Base-by-base conservation (phyloP, 2,329 filamentous ascomycete genomes). In the Spiromastix sp. region DNA sequence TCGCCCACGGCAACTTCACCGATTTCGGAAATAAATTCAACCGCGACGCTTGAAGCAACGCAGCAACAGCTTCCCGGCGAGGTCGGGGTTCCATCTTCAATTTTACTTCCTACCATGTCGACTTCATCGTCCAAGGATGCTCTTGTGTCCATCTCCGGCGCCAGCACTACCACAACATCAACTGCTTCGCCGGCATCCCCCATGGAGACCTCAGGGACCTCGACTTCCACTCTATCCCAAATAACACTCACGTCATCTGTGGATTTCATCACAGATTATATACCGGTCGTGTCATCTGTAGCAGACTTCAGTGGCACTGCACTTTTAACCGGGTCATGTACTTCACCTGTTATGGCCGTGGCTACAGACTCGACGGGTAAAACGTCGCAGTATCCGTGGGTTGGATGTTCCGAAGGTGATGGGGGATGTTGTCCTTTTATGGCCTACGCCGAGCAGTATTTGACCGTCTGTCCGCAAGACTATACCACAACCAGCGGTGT, bases 391-490 rank as follows among this genome's bases (percentile, higher is more conserved):
- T 49, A 45, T 36, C 42, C 42, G 8, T 45, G 38, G 42, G 22
- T 45, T 13, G 39, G 40, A 12, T 49, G 47, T 4, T 15, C 26
- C 6, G 33, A 34, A 12, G 36, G 36, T 16, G 20, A 33, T 11
- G 39, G 35, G 10, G 35, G 30, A 15, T 49, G 47, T 34, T 49
- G 47, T 35, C 39, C 46, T 10, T 43, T 44, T 26, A 26, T 40
- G 21, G 16, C 37, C 16, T 22, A 35, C 5, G 7, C 28, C 2
- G 36, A 22, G 15, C 36, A 39, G 4, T 26, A 20, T n/a, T 38
- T 48, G 8, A 46, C 37, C 13, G 22, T 39, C 9, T 49, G 46
- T 30, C 47, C 47, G 2, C 33, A 27, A n/a, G 44, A 47, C 16
- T 49, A 49, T 32, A 25, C 32, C 22, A 42, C 37, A 10, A 47